Evolutionary conservation across 768 basidiomycete genomes (phyloP), one percentile per base, ranked within the genome.

Genomic region (Boletus rubroflammeus): DNA sequence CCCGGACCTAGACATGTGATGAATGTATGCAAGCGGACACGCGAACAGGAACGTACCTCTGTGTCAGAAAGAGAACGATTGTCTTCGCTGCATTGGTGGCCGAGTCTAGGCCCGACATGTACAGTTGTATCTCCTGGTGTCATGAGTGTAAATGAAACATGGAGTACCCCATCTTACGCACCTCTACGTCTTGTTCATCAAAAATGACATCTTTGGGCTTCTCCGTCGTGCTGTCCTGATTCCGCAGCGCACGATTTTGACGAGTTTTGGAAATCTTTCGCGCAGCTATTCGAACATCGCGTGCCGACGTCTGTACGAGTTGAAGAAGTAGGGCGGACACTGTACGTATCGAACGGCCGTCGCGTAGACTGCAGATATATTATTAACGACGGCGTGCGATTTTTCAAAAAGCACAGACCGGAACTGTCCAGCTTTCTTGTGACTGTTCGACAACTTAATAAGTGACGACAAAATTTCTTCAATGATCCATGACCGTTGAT

Each of bases 401-500:
- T 10, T 13, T 36, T 10, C 2, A 50, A 21, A 29, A 14, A 26
- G 8, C 5, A 72, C 83, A 14, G 43, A 94, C 93, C 85, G 79
- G 71, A 94, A 96, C 61, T 91, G 90, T 0, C 93, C 90, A 46
- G 88, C 90, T 61, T 88, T 88, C 71, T 92, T 91, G 67, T 93
- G 97, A 19, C 85, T 83, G 63, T 93, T 90, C 3, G 92, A 90
- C 23, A 95, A 77, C 70, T 93, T 95, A 61, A 90, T 94, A 50
- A 98, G 74, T 0, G 93, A 95, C 9, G 84, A 82, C 26, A 99
- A 66, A 32, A 98, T 95, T 70, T 98, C 97, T 67, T 98, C 95
- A n/a, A 98, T 88, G 58, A 98, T 96, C 94, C 94, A 97, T 1
- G 87, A 84, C 9, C 97, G 76, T 69, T 99, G 97, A 40, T 87